These are phyloP conservation scores for Taiozyma sp. DNA, from an alignment of 1,139 yeast genomes.

Conservation along the genomic window DNA sequence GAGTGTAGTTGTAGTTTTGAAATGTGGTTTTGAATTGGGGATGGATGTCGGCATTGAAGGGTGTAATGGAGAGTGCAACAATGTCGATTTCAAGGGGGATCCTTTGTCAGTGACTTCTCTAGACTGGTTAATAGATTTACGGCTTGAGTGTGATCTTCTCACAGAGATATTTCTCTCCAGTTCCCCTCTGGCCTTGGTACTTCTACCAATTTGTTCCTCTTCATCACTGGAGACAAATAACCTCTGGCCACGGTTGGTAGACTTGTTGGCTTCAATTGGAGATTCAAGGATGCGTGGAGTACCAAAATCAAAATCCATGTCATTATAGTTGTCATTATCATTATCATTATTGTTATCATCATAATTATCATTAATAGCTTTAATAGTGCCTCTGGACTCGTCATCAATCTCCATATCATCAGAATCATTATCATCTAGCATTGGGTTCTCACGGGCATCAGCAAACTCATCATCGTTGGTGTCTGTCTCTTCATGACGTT, in stretches of 20 bases:
- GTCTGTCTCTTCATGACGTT: not conserved
- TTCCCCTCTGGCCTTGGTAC: conserved; percentile 8
- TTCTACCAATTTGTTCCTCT: conserved; percentile 1
- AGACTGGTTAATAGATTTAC: not conserved
- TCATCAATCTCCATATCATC: conserved; percentile 18
- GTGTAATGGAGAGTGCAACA: conserved; percentile 18
- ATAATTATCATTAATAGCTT: conserved; percentile 6
- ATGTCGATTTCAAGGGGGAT: conserved; percentile 15
- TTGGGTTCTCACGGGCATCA: conserved; percentile 13
- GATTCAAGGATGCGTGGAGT: conserved; percentile 5
- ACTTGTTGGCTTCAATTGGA: conserved; percentile 1
- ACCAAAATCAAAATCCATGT: conserved; percentile 1
- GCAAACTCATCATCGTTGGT: conserved; percentile 9
- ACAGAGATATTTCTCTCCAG: conserved; percentile 20
- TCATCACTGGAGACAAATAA: conserved; percentile 13
- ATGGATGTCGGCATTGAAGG: conserved; percentile 12
- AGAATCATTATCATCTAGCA: conserved; percentile 15
- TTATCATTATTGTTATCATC: not conserved
- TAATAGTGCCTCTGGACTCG: conserved; percentile 15
- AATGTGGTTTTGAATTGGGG: conserved; percentile 2
- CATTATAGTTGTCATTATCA: conserved; percentile 2
- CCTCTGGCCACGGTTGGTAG: conserved; percentile 10
- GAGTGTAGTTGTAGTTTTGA: conserved; percentile 1
- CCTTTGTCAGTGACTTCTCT: conserved; percentile 1
- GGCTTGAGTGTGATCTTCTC: conserved; percentile 8